A percentile compares a stretch with the other conserved stretches of the same genome.
Evolutionary conservation across 352 stramenopile genomes (phyloP).

Genomic region (Phytopythium ostracodes): DNA sequence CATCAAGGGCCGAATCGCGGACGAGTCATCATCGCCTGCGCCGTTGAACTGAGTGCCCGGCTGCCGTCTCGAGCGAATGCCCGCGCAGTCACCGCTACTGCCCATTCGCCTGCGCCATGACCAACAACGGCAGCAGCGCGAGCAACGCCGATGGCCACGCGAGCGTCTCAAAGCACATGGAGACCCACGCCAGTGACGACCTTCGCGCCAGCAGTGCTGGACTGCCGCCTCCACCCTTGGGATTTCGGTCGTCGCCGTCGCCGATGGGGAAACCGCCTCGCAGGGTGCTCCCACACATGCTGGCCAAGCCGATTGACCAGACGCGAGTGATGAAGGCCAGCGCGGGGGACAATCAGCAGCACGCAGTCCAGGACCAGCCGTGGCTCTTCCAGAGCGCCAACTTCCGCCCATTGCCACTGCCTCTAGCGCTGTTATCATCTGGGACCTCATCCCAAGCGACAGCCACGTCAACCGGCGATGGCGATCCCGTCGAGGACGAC

Average conservation of each 20-base stretch:
- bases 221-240: not conserved
- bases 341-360: slow-evolving; percentile 1
- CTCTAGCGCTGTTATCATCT: slow-evolving; percentile 8
- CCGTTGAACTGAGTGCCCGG: not conserved
- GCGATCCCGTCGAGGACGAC: not conserved
- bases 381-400: slow-evolving; percentile 73
- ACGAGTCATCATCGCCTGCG: too few species aligned
- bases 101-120: not conserved
- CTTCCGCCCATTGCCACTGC: slow-evolving; percentile 19
- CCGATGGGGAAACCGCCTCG: not conserved
- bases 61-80: not conserved
- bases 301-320: not conserved
- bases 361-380: slow-evolving; percentile 31
- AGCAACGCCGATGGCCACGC: not conserved
- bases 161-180: not conserved
- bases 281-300: not conserved
- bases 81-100: not conserved
- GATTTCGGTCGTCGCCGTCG: not conserved
- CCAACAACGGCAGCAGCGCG: not conserved
- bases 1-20: not conserved
- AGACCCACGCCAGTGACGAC: not conserved
- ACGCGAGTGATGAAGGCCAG: too few species aligned
- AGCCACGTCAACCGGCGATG: not conserved
- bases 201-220: not conserved
- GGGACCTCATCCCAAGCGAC: not conserved